Evolutionary conservation across 345 rosid genomes (phyloP).

Genomic region (Murraya paniculata): DNA sequence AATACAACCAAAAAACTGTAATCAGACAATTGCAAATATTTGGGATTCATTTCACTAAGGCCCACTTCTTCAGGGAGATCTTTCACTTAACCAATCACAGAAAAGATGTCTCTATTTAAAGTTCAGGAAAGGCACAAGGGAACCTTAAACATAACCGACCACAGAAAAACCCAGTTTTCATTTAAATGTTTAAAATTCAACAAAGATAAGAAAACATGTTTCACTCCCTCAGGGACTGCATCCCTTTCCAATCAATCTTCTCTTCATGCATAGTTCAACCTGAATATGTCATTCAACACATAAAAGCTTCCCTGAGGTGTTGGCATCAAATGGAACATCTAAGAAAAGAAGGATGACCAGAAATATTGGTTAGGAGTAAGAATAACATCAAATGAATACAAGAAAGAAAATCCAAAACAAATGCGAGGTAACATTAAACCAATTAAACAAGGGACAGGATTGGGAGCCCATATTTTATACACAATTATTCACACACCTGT

Average conservation of each 20-base stretch:
- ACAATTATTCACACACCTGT: too few species aligned
- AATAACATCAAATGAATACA: neutral
- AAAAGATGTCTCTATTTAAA: slow-evolving; percentile 18
- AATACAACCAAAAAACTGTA: neutral
- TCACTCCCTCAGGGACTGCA: slow-evolving; percentile 4
- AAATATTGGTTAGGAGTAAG: slow-evolving; percentile 2
- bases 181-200: slow-evolving; percentile 23
- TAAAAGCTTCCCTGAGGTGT: slow-evolving; percentile 90
- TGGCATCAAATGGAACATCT: slow-evolving; percentile 99
- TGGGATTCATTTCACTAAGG: neutral
- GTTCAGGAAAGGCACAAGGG: slow-evolving; percentile 14
- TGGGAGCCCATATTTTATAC: too few species aligned
- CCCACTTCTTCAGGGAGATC: neutral
- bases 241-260: neutral
- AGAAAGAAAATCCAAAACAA: neutral
- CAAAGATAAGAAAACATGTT: slow-evolving; percentile 12
- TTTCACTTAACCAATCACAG: slow-evolving; percentile 23
- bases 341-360: slow-evolving; percentile 23
- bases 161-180: slow-evolving; percentile 13
- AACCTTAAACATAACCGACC: slow-evolving; percentile 26
- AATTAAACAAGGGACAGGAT: too few species aligned
- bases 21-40: slow-evolving; percentile 6
- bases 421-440: neutral
- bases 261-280: slow-evolving; percentile 90
- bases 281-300: slow-evolving; percentile 90